These are phyloP conservation scores for Botrytis medusae DNA, from an alignment of 2,329 filamentous ascomycete species.

Conservation along the genomic window DNA sequence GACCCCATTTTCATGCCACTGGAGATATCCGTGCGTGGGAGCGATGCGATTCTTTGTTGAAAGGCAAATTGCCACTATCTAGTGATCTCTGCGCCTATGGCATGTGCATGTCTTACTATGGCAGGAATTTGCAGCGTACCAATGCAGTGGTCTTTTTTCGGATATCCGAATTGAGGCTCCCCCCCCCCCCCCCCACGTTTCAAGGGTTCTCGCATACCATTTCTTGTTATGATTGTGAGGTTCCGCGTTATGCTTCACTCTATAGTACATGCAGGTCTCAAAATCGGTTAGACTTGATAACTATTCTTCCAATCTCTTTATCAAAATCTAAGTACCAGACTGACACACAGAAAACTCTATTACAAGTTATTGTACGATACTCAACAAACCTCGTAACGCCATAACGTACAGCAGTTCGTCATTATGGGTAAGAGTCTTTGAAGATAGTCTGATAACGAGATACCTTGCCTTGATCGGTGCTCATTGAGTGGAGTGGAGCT, in stretches of 20 bases:
- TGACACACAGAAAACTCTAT: neutral
- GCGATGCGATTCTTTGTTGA: neutral
- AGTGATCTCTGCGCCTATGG: conserved; percentile 7
- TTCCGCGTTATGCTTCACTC: conserved; percentile 4
- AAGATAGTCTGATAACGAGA: conserved; percentile 8
- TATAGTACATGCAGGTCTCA: conserved; percentile 1
- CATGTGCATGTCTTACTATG: neutral
- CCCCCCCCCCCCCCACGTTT: neutral
- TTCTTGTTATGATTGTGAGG: conserved; percentile 1
- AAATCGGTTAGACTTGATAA: neutral
- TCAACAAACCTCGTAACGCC: neutral
- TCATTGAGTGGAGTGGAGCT: conserved; percentile 12
- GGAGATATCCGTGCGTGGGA: neutral
- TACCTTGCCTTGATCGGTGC: neutral
- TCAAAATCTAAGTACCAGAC: neutral
- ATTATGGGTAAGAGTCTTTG: neutral
- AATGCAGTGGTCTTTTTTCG: neutral
- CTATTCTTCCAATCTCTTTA: neutral
- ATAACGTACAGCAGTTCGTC: conserved; percentile 5
- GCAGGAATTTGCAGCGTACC: neutral
- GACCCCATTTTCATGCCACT: conserved; percentile 4
- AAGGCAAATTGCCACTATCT: conserved; percentile 3
- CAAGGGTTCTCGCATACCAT: neutral
- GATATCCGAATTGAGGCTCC: conserved; percentile 8
- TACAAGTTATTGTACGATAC: neutral